A percentile compares a stretch with the other conserved stretches of the same genome.
phyloP scores from a whole-genome alignment of 2,329 filamentous ascomycete genomes.

The Aureobasidium sp. region DNA sequence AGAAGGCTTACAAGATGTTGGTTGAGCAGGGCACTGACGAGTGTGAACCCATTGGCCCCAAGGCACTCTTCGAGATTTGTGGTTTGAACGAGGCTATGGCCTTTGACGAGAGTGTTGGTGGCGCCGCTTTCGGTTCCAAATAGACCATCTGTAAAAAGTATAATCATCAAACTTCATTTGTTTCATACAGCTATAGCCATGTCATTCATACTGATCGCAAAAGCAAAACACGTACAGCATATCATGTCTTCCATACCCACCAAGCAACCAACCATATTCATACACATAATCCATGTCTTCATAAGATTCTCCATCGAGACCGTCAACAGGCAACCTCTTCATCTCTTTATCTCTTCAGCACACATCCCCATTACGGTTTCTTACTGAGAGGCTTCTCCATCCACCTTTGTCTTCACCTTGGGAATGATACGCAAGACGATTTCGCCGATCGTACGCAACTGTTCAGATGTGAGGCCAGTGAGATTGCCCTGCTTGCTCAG shows the following conservation, averaged over 20 bases:
- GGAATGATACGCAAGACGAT: neutral
- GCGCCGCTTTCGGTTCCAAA: conserved; percentile 23
- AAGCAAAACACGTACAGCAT: neutral
- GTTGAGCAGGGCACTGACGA: conserved; percentile 37
- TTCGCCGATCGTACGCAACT: neutral
- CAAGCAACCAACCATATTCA: neutral
- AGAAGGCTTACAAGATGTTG: conserved; percentile 23
- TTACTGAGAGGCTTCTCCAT: neutral
- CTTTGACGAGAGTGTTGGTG: conserved; percentile 44
- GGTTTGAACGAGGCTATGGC: conserved; percentile 46
- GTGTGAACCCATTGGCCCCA: conserved; percentile 35
- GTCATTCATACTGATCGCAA: neutral
- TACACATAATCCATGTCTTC: neutral
- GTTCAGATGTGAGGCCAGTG: neutral
- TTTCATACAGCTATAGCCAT: neutral
- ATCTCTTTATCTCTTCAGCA: neutral
- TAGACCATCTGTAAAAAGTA: neutral
- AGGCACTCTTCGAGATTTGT: conserved; percentile 46
- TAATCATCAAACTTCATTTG: neutral
- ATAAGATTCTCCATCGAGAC: neutral
- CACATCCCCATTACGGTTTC: neutral
- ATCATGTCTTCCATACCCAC: neutral
- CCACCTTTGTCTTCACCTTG: neutral
- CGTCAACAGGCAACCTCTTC: neutral
- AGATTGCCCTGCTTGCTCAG: neutral